phyloP scores from a whole-genome alignment of 2,329 filamentous ascomycete genomes.

The Calonectria crousiana region DNA sequence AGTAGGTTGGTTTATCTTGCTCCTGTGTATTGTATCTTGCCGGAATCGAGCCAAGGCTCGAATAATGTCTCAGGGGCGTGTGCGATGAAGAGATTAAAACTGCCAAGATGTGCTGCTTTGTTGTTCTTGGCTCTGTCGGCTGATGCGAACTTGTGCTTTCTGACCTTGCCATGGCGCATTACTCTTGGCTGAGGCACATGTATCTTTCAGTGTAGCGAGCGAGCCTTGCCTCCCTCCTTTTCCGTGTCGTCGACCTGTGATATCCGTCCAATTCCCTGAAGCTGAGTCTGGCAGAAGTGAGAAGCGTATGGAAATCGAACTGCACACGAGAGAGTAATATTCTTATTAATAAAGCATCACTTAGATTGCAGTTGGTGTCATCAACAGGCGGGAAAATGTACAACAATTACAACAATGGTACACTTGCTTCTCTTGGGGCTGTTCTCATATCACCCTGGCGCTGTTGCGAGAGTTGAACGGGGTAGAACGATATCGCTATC shows the following conservation, averaged over 20 bases:
- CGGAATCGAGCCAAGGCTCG: background rate
- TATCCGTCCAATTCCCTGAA: background rate
- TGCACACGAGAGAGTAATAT: background rate
- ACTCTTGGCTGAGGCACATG: background rate
- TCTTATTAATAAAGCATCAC: background rate
- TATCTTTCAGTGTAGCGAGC: background rate
- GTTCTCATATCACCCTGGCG: background rate
- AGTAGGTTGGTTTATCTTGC: no score
- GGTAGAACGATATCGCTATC: background rate
- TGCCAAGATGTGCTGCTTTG: background rate
- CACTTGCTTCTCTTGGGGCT: background rate
- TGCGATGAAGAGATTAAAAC: background rate
- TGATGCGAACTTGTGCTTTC: background rate
- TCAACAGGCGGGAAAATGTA: background rate
- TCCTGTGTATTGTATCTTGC: no score
- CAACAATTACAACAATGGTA: background rate
- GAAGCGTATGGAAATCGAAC: background rate
- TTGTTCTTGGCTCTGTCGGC: background rate
- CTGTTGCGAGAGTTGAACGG: background rate
- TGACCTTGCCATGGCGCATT: background rate
- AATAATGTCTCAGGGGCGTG: background rate
- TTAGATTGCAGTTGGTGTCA: background rate
- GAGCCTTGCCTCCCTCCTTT: background rate
- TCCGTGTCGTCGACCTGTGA: background rate
- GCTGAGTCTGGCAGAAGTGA: background rate